Evolutionary conservation across 2,329 filamentous ascomycete species (phyloP).

Genomic region (Pseudogymnoascus sp.): DNA sequence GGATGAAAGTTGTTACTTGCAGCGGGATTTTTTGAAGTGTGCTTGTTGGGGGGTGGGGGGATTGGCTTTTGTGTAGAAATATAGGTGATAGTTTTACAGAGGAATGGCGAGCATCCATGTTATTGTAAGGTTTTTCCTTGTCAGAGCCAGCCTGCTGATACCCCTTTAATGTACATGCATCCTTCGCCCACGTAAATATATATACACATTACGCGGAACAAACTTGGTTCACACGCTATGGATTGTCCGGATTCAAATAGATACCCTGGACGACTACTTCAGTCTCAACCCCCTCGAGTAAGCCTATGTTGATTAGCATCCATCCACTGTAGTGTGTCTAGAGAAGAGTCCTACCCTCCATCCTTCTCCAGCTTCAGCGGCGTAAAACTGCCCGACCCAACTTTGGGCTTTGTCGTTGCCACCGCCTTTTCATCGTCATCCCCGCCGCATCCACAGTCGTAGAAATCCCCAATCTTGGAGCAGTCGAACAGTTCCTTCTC

Average conservation of each 20-base stretch:
- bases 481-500: constrained; percentile 60
- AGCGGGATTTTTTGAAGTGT: constrained; percentile 6
- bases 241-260: background rate
- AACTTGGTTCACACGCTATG: background rate
- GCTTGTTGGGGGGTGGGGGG: background rate
- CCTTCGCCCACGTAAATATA: background rate
- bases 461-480: constrained; percentile 61
- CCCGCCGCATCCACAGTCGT: constrained; percentile 67
- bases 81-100: constrained; percentile 9
- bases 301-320: background rate
- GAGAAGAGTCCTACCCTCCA: constrained; percentile 28
- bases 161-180: background rate
- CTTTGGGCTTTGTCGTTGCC: constrained; percentile 25
- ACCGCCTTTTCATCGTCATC: constrained; percentile 43
- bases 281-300: background rate
- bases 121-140: background rate
- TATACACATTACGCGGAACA: background rate
- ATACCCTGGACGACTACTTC: background rate
- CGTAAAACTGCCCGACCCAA: constrained; percentile 27
- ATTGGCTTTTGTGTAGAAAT: constrained; percentile 8
- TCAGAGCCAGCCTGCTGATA: background rate
- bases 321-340: background rate
- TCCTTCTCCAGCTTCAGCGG: constrained; percentile 28
- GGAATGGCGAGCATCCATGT: background rate
- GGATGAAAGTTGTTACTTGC: constrained; percentile 7